Evolutionary conservation across 2,329 filamentous ascomycete species (phyloP).

Genomic region (Dactylellina cionopaga): DNA sequence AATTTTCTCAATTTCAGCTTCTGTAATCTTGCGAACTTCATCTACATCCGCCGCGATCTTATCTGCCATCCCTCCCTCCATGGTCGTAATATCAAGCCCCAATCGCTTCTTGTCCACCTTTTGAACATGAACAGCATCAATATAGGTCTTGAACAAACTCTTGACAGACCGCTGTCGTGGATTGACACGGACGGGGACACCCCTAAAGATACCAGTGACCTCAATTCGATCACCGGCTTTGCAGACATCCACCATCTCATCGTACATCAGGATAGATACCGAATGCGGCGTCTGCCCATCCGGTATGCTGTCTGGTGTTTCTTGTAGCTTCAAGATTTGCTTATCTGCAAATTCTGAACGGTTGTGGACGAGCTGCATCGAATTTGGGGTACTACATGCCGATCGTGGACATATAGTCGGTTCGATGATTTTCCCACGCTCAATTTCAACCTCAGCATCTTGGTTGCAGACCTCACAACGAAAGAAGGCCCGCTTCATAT

Average conservation of each 20-base stretch:
- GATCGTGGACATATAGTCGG: slow-evolving; percentile 84
- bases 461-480: slow-evolving; percentile 93
- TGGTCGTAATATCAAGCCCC: slow-evolving; percentile 87
- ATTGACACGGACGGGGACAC: slow-evolving; percentile 91
- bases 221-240: slow-evolving; percentile 96
- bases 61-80: slow-evolving; percentile 83
- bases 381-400: slow-evolving; percentile 85
- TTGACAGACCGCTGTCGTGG: slow-evolving; percentile 91
- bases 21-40: slow-evolving; percentile 81
- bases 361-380: slow-evolving; percentile 98
- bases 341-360: slow-evolving; percentile 94
- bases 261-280: slow-evolving; percentile 94
- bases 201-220: slow-evolving; percentile 95
- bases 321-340: slow-evolving; percentile 97
- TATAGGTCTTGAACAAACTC: slow-evolving; percentile 96
- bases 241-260: slow-evolving; percentile 96
- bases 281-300: slow-evolving; percentile 97
- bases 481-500: slow-evolving; percentile 97
- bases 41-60: slow-evolving; percentile 77
- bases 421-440: slow-evolving; percentile 94
- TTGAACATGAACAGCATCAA: slow-evolving; percentile 93
- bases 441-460: slow-evolving; percentile 87
- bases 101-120: slow-evolving; percentile 96
- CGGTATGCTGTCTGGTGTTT: slow-evolving; percentile 93
- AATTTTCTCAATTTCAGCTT: slow-evolving; percentile 91